Evolutionary conservation across 306 rosid species (phyloP).

Genomic region (Cucurbita ficifolia): DNA sequence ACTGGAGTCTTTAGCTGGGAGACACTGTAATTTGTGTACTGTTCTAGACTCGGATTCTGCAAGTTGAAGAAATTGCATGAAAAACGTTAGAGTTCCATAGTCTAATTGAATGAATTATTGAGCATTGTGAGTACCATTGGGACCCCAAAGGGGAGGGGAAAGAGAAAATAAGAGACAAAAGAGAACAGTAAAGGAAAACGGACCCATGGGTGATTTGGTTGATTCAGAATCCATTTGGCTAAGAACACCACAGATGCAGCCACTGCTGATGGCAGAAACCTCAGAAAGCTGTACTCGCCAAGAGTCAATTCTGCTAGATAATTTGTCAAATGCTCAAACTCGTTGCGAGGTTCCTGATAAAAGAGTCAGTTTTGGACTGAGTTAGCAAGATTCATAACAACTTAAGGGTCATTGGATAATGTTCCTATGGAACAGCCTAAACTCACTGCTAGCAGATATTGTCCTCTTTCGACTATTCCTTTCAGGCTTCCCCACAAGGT

Average conservation of each 20-base stretch:
- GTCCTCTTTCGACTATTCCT: too few relatives aligned
- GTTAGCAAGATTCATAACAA: background rate
- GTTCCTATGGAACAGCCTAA: too few relatives aligned
- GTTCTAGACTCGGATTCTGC: constrained; percentile 63
- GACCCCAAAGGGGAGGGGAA: background rate
- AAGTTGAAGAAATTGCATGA: background rate
- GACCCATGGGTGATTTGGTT: constrained; percentile 70
- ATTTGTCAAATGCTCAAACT: constrained; percentile 66
- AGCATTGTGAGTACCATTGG: background rate
- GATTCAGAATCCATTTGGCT: constrained; percentile 78
- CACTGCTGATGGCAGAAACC: constrained; percentile 60
- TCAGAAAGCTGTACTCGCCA: constrained; percentile 53
- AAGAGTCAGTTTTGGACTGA: background rate
- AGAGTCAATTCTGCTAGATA: constrained; percentile 77
- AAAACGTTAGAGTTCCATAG: background rate
- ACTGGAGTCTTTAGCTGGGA: constrained; percentile 49
- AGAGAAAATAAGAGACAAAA: background rate
- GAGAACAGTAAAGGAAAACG: background rate
- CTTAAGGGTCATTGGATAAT: background rate
- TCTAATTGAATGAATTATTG: background rate
- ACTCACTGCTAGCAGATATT: too few relatives aligned
- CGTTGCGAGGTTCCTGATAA: constrained; percentile 40
- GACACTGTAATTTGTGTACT: constrained; percentile 49
- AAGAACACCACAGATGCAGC: constrained; percentile 89
- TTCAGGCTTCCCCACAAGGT: too few relatives aligned